Evolutionary conservation across 352 stramenopile species (phyloP), one percentile per base, ranked within the genome.

Genomic region (Pythium guiyangense): DNA sequence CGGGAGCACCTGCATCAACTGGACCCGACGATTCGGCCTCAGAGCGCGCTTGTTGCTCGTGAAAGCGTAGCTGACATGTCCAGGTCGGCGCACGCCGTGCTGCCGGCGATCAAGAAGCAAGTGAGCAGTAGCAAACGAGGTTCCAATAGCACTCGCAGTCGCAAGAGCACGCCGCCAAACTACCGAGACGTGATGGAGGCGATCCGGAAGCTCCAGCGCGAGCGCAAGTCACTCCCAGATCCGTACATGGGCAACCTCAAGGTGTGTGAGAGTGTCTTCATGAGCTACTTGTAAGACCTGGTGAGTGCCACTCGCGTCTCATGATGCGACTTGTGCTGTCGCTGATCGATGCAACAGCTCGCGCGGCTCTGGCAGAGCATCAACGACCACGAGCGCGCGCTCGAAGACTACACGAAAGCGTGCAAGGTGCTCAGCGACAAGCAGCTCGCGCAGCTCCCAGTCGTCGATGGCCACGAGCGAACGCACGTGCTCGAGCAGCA

Each of bases 361-460:
- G 77, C 74, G 49, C 72, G 64, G 51, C 61, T 86, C n/a, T 88
- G 77, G 77, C 54, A 59, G 34, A 70, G 63, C 10, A 71, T 88
- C 35, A 75, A 73, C 35, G 74, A 86, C 20, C 59, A 69, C n/a
- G 74, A 67, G 40, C 62, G 73, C 50, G 68, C 64, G 34, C 61
- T 86, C 6, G 77, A 88, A 43, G 71, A 84, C 44, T 88, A 77
- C 35, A 66, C 77, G 31, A 77, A 78, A 27, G 74, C 77, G 0
- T 61, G 60, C 15, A 67, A 49, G 26, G 54, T 52, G 37, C 67
- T 88, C 43, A 70, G 52, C 26, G 65, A 74, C 9, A 74, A 75
- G 11, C 43, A 83, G 2, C 48, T 74, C 11, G 49, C 26, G 17
- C 52, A 48, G 12, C 62, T 86, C 34, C 57, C 64, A 11, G 29